Evolutionary conservation across 257 asterid genomes (phyloP), one percentile per base, ranked within the genome.

Genomic region (Vinca minor): DNA sequence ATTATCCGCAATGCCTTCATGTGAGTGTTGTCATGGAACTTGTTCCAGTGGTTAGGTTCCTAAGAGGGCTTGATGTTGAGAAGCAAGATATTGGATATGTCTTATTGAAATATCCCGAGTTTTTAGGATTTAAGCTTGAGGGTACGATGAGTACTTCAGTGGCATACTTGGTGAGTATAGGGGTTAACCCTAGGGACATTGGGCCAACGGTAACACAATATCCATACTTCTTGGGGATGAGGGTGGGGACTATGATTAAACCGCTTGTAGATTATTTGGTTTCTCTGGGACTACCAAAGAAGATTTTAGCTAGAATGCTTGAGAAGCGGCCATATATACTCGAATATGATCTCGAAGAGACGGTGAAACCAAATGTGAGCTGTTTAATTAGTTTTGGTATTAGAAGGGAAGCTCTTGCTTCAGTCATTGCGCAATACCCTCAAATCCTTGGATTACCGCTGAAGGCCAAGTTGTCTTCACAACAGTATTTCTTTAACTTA

Each of bases 141-240:
- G 95, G 98, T 20, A 89, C 98, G 0, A 92, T 92, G 96, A 89
- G 96, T 66, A 85, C 96, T 8, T 85, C 94, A 0, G 86, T 89
- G 69, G 98, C 96, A 2, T 92, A 92, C 70, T 82, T 92, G 76
- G 84, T 92, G 46, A 89, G 96, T 71, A 85, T 92, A 29, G 94
- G 96, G 62, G 98, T 92, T 70, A 83, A 79, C 70, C 95, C 88
- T 0, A 84, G 96, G 74, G 96, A 92, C 66, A 82, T 89, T 44
- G 98, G 98, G n/a, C 95, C 98, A 0, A 92, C 89, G 97, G 94
- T 83, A 47, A 89, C 98, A 9, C 96, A 92, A 50, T 89, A 92
- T 73, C 98, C 98, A 0, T 92, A 84, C 72, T 4, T 89, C 44
- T 79, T 92, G 74, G 98, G 98, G 34, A 87, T 92, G 96, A 84